phyloP scores from a whole-genome alignment of 257 asterid species.

The Datura wrightii region DNA sequence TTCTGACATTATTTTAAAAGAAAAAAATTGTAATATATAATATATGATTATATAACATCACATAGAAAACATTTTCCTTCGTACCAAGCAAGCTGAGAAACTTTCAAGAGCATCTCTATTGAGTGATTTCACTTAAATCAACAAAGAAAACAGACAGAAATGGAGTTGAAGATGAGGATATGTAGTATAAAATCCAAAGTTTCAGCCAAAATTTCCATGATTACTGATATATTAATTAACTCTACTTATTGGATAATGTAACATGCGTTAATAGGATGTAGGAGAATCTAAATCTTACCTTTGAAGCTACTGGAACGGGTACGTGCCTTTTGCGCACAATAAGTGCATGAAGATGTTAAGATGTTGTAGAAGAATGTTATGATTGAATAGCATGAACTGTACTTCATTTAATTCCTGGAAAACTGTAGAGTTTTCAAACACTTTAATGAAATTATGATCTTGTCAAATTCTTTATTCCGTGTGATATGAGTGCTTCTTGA shows the following conservation, averaged over 20 bases:
- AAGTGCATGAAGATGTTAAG: neutral
- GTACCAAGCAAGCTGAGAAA: no score
- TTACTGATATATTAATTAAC: no score
- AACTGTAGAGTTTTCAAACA: neutral
- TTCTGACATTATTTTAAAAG: neutral
- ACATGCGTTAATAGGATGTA: neutral
- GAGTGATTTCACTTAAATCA: neutral
- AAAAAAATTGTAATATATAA: neutral
- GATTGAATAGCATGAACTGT: neutral
- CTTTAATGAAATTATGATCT: neutral
- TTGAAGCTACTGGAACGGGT: neutral
- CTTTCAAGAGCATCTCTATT: no score
- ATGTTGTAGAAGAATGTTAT: neutral
- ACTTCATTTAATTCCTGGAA: neutral
- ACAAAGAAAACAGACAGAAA: neutral
- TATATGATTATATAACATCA: no score
- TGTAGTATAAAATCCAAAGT: neutral
- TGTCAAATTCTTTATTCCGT: neutral
- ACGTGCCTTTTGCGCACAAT: neutral
- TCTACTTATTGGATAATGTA: no score
- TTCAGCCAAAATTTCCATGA: no score
- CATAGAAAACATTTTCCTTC: no score
- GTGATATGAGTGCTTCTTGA: neutral
- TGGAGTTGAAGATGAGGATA: neutral
- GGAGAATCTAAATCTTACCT: neutral